phyloP scores from a whole-genome alignment of 2,329 filamentous ascomycete genomes.

The Hansfordia pulvinata region DNA sequence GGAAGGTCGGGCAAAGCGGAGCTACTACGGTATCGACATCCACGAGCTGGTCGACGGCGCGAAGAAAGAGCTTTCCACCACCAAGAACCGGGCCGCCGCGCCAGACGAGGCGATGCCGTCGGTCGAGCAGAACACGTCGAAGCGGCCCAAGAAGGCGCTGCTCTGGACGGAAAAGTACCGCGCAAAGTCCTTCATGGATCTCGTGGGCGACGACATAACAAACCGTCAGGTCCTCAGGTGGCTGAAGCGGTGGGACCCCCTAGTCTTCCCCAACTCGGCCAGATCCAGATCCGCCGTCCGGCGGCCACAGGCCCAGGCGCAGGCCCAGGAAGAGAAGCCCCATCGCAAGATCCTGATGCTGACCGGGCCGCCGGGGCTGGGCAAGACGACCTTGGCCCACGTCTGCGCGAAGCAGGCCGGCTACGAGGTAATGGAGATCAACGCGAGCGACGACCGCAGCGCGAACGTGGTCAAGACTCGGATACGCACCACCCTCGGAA shows the following conservation, averaged over 20 bases:
- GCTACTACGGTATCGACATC: conserved; percentile 89
- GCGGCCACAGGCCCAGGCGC: conserved; percentile 27
- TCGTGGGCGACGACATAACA: conserved; percentile 88
- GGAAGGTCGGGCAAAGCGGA: conserved; percentile 54
- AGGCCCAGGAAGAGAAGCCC: conserved; percentile 54
- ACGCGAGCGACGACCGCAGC: conserved; percentile 91
- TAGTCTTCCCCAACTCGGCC: conserved; percentile 73
- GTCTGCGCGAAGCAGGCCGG: conserved; percentile 92
- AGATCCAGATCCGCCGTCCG: conserved; percentile 39
- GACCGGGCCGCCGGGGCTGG: conserved; percentile 82
- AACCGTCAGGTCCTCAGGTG: conserved; percentile 83
- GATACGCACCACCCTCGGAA: conserved; percentile 83
- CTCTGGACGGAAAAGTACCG: conserved; percentile 98
- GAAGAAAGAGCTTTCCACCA: conserved; percentile 38
- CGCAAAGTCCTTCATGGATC: conserved; percentile 78
- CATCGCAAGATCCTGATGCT: conserved; percentile 83
- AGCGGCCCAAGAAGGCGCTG: conserved; percentile 35
- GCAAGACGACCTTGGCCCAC: conserved; percentile 92
- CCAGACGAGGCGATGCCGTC: conserved; percentile 25
- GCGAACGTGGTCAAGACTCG: conserved; percentile 78
- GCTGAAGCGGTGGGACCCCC: conserved; percentile 86
- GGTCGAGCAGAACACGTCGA: conserved; percentile 22
- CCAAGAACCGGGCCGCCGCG: conserved; percentile 12
- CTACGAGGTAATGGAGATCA: conserved; percentile 94
- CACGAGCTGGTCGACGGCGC: conserved; percentile 68